Base-by-base conservation (phyloP, 768 basidiomycete genomes). In the Pleurotus tuber-regium region DNA sequence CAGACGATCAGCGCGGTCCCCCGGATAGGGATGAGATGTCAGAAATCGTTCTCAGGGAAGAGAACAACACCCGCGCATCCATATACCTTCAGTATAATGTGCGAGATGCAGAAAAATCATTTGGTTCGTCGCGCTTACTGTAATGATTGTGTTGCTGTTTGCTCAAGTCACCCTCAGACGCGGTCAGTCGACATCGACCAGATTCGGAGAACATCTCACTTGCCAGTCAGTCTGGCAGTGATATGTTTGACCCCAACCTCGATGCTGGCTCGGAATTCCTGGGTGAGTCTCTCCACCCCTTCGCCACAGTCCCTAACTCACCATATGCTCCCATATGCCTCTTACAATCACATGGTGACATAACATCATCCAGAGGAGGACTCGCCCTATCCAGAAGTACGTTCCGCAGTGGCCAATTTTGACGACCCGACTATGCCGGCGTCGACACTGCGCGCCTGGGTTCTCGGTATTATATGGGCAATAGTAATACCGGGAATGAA, bases 381-480 rank as follows among this genome's bases (percentile, higher is more conserved):
- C 58, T 88, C 86, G 31, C 86, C 87, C 24, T 89, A 89, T 56
- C 79, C 89, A 0, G 87, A 91, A 63, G 88, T 89, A 25, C 79
- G 87, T 36, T 79, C 79, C 49, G 78, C 79, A 43, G 83, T 85
- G n/a, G 76, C 82, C 31, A 84, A 84, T 61, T 78, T 75, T 19
- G 84, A 87, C 59, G 83, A 85, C 58, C 75, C 78, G 9, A 19
- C 28, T n/a, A 47, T 53, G 38, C 41, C 44, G 24, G 19, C 41
- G 26, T 75, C 74, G 26, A 78, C 79, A 29, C 31, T 91, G 19
- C 80, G 83, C 42, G 74, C 79, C 4, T 86, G 83, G 82, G 66
- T 77, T 0, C 67, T 86, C 36, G 84, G 84, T 59, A 54, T 82
- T 2, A 19, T 64, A 0, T 84, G 79, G 76, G 72, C 83, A 0